Percentiles rank a stretch among this genome's conserved stretches.
phyloP scores from a whole-genome alignment of 1,284 basidiomycete species.

The Caloboletus firmus region DNA sequence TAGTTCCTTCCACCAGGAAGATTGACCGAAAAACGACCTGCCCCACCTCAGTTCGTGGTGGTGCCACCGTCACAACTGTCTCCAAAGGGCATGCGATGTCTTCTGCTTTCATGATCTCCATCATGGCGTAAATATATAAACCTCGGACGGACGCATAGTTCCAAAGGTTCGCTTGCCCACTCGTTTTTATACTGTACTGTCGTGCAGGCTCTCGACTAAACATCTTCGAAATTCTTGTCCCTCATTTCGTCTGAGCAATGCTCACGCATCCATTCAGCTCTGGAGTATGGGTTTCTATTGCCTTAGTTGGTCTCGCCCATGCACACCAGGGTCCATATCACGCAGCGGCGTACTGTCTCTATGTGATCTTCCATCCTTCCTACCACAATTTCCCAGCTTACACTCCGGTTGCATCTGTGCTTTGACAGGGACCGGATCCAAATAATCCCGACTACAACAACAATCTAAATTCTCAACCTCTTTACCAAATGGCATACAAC shows the following conservation, averaged over 20 bases:
- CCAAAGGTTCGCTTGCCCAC: not conserved
- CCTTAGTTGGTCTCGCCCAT: constrained; percentile 11
- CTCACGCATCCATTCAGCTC: not conserved
- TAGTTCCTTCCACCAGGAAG: no score
- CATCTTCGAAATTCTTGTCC: not conserved
- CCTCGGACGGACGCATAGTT: not conserved
- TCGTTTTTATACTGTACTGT: not conserved
- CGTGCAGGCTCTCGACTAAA: constrained; percentile 9
- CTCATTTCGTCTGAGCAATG: constrained; percentile 5
- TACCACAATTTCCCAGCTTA: constrained; percentile 1
- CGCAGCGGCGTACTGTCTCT: not conserved
- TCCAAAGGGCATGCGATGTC: not conserved
- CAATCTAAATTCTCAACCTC: not conserved
- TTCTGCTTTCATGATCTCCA: not conserved
- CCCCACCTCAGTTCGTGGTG: not conserved
- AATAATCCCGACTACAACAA: constrained; percentile 8
- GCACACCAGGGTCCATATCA: constrained; percentile 3
- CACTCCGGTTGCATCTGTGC: not conserved
- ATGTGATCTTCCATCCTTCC: constrained; percentile 7
- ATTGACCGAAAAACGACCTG: no score
- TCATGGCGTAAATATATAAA: constrained; percentile 19
- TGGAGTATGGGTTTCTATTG: constrained; percentile 8
- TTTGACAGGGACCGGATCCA: constrained; percentile 10
- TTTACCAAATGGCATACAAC: not conserved
- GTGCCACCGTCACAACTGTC: not conserved